Conservation (phyloP, 2,329 filamentous ascomycete species). For the Aspergillus ochraceus region DNA sequence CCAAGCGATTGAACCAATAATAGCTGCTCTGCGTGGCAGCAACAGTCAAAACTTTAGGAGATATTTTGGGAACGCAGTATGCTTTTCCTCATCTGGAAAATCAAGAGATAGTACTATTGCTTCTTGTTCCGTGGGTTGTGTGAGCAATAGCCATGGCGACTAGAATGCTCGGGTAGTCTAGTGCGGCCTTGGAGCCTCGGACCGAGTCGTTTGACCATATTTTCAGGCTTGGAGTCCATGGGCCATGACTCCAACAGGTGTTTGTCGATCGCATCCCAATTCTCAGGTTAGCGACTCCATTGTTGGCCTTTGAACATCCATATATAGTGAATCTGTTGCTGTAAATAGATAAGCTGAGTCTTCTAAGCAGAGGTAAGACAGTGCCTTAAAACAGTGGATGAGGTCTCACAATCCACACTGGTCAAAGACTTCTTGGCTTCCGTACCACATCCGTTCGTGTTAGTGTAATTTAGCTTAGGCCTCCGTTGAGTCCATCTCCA, state of each 20-base stretch:
- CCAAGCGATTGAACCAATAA: background rate
- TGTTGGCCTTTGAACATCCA: background rate
- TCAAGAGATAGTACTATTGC: background rate
- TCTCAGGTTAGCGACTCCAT: background rate
- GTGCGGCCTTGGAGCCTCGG: background rate
- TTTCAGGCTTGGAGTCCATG: background rate
- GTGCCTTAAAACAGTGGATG: background rate
- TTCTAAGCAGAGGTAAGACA: background rate
- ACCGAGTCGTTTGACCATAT: background rate
- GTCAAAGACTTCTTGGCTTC: background rate
- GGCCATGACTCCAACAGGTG: background rate
- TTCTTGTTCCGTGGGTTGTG: background rate
- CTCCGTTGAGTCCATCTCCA: background rate
- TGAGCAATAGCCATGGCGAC: background rate
- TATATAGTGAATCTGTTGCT: background rate
- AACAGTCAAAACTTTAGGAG: background rate
- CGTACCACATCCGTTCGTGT: constrained; percentile 2
- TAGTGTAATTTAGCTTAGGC: constrained; percentile 1
- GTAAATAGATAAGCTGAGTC: background rate
- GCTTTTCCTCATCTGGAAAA: background rate
- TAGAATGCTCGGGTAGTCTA: background rate
- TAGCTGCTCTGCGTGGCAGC: no score
- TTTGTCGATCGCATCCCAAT: background rate
- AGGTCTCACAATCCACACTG: background rate
- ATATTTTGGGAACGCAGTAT: background rate